Conservation (phyloP, 2,329 filamentous ascomycete genomes). For the Talaromyces sp. region DNA sequence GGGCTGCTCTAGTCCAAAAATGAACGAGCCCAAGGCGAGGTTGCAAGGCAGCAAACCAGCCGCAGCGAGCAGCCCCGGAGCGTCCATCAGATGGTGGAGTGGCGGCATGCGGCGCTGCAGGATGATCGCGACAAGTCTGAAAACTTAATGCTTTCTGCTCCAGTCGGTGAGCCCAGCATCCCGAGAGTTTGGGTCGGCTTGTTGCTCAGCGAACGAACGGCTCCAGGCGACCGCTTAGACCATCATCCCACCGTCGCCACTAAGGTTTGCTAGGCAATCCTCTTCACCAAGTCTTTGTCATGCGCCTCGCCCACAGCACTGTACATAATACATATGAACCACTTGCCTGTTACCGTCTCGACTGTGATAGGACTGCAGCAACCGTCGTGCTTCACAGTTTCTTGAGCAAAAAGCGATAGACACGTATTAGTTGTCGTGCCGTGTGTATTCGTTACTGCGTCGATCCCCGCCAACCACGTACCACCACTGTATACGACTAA, state of each 20-base stretch:
- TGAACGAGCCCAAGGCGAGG: not conserved
- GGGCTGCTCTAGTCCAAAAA: not conserved
- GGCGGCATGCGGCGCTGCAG: not conserved
- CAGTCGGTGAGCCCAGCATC: constrained; percentile 1
- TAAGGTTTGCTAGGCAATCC: not conserved
- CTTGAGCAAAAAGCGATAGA: not conserved
- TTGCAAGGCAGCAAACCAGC: not conserved
- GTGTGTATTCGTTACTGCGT: not conserved
- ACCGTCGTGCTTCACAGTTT: not conserved
- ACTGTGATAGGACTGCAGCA: not conserved
- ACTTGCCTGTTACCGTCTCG: not conserved
- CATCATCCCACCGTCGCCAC: not conserved
- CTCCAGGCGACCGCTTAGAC: not conserved
- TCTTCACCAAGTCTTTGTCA: not conserved
- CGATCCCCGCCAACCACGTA: constrained; percentile 8
- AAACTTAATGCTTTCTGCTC: not conserved
- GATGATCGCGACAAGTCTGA: not conserved
- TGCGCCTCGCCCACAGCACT: not conserved
- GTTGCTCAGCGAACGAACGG: constrained; percentile 3
- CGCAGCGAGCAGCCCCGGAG: not conserved
- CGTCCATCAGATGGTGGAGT: not conserved
- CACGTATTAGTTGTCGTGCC: not conserved
- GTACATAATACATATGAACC: not conserved
- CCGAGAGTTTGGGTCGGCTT: constrained; percentile 11
- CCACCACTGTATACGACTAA: not conserved